Conservation (phyloP, 192 early-diverging fungal genomes). For the Coemansia sp. region DNA sequence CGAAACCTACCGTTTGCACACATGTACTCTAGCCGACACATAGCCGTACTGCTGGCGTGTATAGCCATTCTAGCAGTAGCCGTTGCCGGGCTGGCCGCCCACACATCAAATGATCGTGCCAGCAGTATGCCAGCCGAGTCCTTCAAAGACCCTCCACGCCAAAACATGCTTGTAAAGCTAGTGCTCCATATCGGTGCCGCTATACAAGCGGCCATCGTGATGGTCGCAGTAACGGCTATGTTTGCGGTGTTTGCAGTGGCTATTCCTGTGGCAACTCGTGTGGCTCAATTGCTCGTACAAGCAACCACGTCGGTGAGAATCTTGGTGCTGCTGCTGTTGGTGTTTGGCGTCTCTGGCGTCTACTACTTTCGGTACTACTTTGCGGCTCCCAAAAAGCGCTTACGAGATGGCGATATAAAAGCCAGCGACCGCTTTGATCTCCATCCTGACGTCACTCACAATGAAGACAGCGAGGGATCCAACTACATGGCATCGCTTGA, state of each 20-base stretch:
- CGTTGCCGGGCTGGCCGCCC: no score
- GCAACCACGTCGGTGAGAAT: slow-evolving; percentile 22
- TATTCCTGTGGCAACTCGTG: slow-evolving; percentile 8
- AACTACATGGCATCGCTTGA: slow-evolving; percentile 41
- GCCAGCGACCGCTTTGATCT: slow-evolving; percentile 34
- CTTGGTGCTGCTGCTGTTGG: slow-evolving; percentile 1
- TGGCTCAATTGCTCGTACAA: slow-evolving; percentile 9
- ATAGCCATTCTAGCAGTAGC: no score
- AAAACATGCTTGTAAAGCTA: no score
- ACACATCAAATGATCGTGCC: no score
- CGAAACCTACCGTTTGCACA: no score
- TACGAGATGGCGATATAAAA: slow-evolving; percentile 12
- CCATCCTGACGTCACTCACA: slow-evolving; percentile 36
- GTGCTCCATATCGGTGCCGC: no score
- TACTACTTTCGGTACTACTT: slow-evolving; percentile 50
- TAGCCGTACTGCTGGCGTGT: no score
- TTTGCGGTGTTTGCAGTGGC: slow-evolving; percentile 20
- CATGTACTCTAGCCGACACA: no score
- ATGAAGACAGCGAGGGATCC: slow-evolving; percentile 30
- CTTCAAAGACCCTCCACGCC: no score
- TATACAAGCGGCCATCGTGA: background rate
- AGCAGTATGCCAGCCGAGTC: no score
- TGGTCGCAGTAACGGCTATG: slow-evolving; percentile 8
- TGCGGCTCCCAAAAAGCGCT: slow-evolving; percentile 27
- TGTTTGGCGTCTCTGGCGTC: slow-evolving; percentile 15